These are phyloP conservation scores for Colletotrichum musicola DNA, from an alignment of 2,329 filamentous ascomycete species.

Conservation along the genomic window DNA sequence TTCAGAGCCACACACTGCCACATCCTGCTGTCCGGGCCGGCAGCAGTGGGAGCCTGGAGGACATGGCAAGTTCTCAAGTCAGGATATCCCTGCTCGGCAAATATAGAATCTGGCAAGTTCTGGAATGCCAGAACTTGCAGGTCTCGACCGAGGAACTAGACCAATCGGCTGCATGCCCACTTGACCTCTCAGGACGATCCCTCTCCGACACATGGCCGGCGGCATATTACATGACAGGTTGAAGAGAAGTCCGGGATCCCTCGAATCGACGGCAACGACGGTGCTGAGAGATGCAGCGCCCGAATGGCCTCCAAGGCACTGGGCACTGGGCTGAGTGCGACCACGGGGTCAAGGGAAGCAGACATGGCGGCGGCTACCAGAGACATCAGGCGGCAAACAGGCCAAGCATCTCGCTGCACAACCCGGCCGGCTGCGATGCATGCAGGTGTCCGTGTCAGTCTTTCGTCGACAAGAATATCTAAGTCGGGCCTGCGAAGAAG, in stretches of 20 bases:
- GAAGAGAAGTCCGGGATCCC: too few species aligned
- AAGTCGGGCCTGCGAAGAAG: not conserved
- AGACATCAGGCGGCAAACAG: not conserved
- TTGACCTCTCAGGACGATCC: not conserved
- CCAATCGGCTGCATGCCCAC: constrained; percentile 4
- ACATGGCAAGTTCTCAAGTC: not conserved
- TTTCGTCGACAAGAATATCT: not conserved
- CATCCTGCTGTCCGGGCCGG: constrained; percentile 4
- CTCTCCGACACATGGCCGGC: not conserved
- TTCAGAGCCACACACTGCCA: not conserved
- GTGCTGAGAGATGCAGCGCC: too few species aligned
- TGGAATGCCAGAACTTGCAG: not conserved
- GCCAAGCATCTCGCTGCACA: not conserved
- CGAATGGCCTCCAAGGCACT: too few species aligned
- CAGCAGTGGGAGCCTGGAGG: constrained; percentile 11
- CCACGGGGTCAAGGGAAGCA: not conserved
- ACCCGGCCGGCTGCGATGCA: not conserved
- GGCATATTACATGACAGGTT: not conserved
- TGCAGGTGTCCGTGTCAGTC: constrained; percentile 2
- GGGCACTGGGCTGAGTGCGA: not conserved
- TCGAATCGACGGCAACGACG: too few species aligned
- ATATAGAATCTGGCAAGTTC: constrained; percentile 8
- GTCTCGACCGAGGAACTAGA: not conserved
- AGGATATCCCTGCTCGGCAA: constrained; percentile 32
- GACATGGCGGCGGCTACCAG: not conserved